Conservation (phyloP, 108 stramenopile genomes). For the Nitzschia palea region DNA sequence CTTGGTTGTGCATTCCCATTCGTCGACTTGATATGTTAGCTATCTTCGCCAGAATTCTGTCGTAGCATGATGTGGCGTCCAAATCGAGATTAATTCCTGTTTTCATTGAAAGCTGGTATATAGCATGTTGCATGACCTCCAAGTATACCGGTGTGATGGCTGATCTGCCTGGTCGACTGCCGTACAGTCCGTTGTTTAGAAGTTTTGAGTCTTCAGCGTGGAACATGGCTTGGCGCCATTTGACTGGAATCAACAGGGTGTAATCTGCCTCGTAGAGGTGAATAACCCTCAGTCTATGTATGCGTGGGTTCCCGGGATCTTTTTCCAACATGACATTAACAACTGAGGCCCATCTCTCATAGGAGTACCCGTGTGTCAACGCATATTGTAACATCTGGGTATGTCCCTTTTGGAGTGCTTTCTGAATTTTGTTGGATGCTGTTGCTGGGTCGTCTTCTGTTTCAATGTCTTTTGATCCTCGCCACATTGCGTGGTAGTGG, state of each 20-base stretch:
- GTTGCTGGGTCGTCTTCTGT: background rate
- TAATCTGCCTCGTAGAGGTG: conserved; percentile 9
- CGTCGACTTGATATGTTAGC: background rate
- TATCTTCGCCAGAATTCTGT: background rate
- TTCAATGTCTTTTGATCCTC: background rate
- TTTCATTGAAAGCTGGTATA: background rate
- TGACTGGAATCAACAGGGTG: background rate
- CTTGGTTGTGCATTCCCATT: background rate
- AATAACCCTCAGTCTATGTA: too few species aligned
- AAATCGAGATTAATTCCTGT: background rate
- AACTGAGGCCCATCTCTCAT: background rate
- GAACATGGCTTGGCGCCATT: background rate
- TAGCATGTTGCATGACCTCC: background rate
- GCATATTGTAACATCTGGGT: background rate
- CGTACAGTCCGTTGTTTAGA: background rate
- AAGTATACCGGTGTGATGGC: background rate
- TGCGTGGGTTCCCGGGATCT: background rate
- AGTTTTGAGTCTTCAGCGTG: background rate
- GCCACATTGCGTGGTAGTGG: background rate
- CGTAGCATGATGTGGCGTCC: background rate
- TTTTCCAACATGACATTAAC: conserved; percentile 4
- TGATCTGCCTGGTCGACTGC: too few species aligned
- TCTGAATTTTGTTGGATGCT: background rate
- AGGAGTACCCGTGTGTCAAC: background rate
- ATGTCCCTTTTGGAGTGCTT: background rate